Base-by-base conservation (phyloP, 441 rosid genomes). In the Brassica balearica region DNA sequence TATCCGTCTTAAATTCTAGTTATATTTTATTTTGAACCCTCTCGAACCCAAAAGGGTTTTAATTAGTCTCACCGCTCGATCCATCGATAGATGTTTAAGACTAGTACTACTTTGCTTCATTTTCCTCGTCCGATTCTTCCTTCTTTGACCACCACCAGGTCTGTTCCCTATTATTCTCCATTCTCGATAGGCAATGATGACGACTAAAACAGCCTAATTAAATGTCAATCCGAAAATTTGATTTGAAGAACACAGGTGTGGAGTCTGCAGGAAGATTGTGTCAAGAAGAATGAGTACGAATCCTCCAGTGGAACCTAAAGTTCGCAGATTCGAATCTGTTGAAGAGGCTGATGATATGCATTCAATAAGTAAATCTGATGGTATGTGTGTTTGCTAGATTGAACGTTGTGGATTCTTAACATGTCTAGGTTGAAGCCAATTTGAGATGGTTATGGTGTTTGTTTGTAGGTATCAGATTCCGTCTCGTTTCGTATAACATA, bases 401-500 rank as follows among this genome's bases (percentile, higher is more conserved):
- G 19, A 19, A 19, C 19, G 19, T 19, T 25, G 27, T 25, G 27
- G 27, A 25, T 25, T 65, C 14, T 19, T 2, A 12, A 2, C 32
- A 7, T 69, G 25, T 43, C 2, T 76, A 9, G 20, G 5, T 8
- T 56, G 36, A 53, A 36, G 2, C 43, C 23, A 3, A 36, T 20
- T 72, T 56, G 56, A 4, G 56, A 4, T 5, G 22, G 3, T 55
- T 1, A 6, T 55, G 29, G 34, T 64, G 36, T 56, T 10, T 43
- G 51, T 69, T 11, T 73, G 38, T 86, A 94, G 95, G 96, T 41
- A 59, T 87, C 82, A 91, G 85, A 87, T 89, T 95, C 82, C 78
- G 91, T 73, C 90, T 95, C 32, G 92, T 91, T 64, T 93, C 99
- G 0, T 95, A 91, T 61, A 95, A 95, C 84, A 88, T 95, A 70